phyloP scores from a whole-genome alignment of 495 filamentous ascomycete genomes.

The Oidiodendron maius region DNA sequence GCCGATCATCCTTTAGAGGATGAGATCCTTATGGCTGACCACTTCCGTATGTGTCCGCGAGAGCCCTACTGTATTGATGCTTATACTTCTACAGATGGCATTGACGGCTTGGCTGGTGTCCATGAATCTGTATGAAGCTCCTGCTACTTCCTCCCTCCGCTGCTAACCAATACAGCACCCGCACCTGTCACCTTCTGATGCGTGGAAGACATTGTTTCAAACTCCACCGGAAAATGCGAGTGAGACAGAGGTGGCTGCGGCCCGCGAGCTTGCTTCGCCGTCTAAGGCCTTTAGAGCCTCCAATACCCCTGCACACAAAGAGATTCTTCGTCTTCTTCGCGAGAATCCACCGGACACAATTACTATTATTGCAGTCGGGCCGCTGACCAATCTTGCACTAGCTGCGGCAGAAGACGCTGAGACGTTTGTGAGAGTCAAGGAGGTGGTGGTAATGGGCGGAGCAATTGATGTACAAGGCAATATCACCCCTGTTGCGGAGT shows the following conservation, averaged over 20 bases:
- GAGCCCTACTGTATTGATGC: not conserved
- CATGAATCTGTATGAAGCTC: slow-evolving; percentile 60
- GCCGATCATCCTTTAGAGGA: slow-evolving; percentile 80
- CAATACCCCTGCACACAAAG: slow-evolving; percentile 61
- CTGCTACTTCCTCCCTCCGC: not conserved
- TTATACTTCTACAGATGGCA: slow-evolving; percentile 57
- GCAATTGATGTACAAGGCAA: slow-evolving; percentile 77
- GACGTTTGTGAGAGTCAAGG: slow-evolving; percentile 81
- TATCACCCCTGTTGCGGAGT: slow-evolving; percentile 71
- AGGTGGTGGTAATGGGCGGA: slow-evolving; percentile 96
- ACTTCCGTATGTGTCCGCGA: slow-evolving; percentile 65
- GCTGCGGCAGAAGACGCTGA: slow-evolving; percentile 81
- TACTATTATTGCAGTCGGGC: slow-evolving; percentile 83
- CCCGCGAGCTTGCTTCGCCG: slow-evolving; percentile 26
- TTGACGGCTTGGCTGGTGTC: slow-evolving; percentile 87
- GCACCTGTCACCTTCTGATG: slow-evolving; percentile 73
- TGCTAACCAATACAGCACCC: slow-evolving; percentile 57
- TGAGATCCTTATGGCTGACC: slow-evolving; percentile 76
- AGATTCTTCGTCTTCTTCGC: slow-evolving; percentile 77
- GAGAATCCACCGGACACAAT: slow-evolving; percentile 78
- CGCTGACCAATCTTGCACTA: slow-evolving; percentile 83
- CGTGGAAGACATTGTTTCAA: slow-evolving; percentile 81
- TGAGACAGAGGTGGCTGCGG: slow-evolving; percentile 23
- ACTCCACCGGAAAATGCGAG: slow-evolving; percentile 33
- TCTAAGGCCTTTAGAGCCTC: slow-evolving; percentile 66